A percentile compares a stretch with the other conserved stretches of the same genome.
Conservation (phyloP, 2,329 filamentous ascomycete species). For the Penicillium sp. region DNA sequence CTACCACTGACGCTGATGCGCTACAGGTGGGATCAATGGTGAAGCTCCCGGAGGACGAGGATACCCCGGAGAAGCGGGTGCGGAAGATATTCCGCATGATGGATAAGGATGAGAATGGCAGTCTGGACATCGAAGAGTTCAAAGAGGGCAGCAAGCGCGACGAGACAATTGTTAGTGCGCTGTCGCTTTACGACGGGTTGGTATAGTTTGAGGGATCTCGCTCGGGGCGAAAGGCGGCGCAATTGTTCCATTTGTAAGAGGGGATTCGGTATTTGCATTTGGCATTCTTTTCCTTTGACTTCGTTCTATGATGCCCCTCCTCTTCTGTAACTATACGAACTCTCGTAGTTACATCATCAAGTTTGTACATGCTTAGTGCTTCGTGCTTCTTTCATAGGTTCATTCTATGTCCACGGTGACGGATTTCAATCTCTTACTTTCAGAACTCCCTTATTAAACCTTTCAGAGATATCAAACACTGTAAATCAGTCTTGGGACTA, state of each 20-base stretch:
- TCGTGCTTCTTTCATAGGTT: background rate
- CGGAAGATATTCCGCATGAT: conserved; percentile 99
- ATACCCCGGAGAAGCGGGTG: conserved; percentile 97
- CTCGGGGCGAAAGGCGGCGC: conserved; percentile 21
- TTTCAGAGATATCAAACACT: background rate
- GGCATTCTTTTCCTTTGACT: background rate
- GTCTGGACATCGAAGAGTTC: conserved; percentile 94
- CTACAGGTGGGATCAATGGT: conserved; percentile 94
- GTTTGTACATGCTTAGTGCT: background rate
- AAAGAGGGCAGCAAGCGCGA: conserved; percentile 98
- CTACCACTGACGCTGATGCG: conserved; percentile 6
- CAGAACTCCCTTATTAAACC: background rate
- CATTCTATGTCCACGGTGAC: background rate
- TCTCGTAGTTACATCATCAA: background rate
- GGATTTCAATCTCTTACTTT: too few species aligned
- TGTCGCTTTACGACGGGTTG: conserved; percentile 92
- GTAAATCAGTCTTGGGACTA: background rate
- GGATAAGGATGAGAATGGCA: conserved; percentile 99
- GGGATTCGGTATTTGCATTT: conserved; percentile 4
- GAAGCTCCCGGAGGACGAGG: conserved; percentile 95
- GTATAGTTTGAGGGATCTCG: conserved; percentile 54
- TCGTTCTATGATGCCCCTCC: background rate
- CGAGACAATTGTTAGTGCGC: conserved; percentile 94
- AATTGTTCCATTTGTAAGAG: conserved; percentile 3
- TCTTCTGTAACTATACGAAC: background rate